Percentiles rank a stretch among this genome's conserved stretches.
These are phyloP conservation scores for Gracilaria vermiculophylla DNA, from an alignment of 23 red algal species.

Conservation along the genomic window DNA sequence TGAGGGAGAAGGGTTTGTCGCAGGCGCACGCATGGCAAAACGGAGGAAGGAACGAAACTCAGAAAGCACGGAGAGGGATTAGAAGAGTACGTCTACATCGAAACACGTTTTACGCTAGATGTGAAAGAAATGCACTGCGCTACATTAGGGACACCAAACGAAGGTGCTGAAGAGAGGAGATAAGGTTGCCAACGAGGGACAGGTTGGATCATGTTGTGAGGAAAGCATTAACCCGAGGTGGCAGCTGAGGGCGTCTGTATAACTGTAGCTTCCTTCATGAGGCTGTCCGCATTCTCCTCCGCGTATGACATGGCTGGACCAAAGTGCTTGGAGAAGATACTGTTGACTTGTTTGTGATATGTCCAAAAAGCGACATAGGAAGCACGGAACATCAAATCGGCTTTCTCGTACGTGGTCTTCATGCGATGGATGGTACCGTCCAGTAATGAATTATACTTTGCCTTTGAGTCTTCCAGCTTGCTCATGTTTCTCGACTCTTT, in stretches of 20 bases:
- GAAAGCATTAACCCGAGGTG: neutral
- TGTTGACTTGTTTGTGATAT: conserved; percentile 26
- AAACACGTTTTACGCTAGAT: neutral
- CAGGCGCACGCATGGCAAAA: conserved; percentile 49
- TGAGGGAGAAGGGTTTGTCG: conserved; percentile 56
- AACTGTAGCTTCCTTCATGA: neutral
- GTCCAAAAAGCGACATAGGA: conserved; percentile 59
- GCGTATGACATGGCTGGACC: conserved; percentile 32
- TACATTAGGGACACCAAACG: neutral
- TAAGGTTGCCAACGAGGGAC: too few species aligned
- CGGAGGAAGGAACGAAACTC: conserved; percentile 41
- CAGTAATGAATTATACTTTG: conserved; percentile 46
- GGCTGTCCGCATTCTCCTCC: neutral
- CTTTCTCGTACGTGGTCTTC: conserved; percentile 59
- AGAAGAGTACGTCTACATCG: neutral
- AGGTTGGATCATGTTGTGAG: neutral
- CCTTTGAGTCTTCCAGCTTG: conserved; percentile 61
- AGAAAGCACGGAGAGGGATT: neutral
- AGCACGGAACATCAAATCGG: conserved; percentile 44
- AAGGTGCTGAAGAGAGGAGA: neutral
- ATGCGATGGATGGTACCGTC: conserved; percentile 33
- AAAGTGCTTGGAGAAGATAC: conserved; percentile 36
- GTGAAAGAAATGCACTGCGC: neutral
- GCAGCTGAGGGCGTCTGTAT: neutral
- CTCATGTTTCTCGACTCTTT: conserved; percentile 60